Conservation (phyloP, 1,284 basidiomycete genomes). For the Microbotryomycetes sp. region DNA sequence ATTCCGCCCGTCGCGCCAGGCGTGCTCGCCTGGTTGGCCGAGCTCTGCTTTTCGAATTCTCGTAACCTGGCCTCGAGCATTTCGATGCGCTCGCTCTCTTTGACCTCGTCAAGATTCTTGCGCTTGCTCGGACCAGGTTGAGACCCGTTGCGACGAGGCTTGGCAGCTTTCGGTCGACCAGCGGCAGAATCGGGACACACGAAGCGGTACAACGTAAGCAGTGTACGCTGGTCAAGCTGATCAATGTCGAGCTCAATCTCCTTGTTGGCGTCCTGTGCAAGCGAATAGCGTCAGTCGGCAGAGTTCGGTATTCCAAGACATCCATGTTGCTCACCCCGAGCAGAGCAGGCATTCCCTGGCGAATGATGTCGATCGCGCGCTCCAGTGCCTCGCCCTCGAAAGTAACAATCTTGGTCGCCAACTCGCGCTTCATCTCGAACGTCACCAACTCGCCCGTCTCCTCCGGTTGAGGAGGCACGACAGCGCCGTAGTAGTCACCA, state of each 20-base stretch:
- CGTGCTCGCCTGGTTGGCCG: conserved; percentile 9
- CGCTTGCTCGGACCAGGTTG: conserved; percentile 52
- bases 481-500: conserved; percentile 35
- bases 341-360: conserved; percentile 64
- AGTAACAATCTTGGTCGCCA: conserved; percentile 73
- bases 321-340: conserved; percentile 61
- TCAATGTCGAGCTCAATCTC: conserved; percentile 98
- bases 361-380: conserved; percentile 60
- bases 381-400: conserved; percentile 42
- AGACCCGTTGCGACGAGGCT: conserved; percentile 67
- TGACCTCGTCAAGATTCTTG: conserved; percentile 67
- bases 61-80: conserved; percentile 72
- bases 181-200: conserved; percentile 73
- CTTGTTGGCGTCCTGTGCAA: conserved; percentile 65
- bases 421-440: conserved; percentile 91
- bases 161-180: conserved; percentile 59
- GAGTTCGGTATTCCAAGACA: not conserved
- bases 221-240: conserved; percentile 67
- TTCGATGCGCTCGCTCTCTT: conserved; percentile 80
- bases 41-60: conserved; percentile 57
- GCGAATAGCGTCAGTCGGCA: conserved; percentile 1
- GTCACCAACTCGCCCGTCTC: conserved; percentile 62
- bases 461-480: not conserved
- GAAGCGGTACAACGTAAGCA: conserved; percentile 87
- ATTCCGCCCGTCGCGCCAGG: not conserved